phyloP scores from a whole-genome alignment of 2,329 filamentous ascomycete species.

The Aspergillus pseudonomiae region DNA sequence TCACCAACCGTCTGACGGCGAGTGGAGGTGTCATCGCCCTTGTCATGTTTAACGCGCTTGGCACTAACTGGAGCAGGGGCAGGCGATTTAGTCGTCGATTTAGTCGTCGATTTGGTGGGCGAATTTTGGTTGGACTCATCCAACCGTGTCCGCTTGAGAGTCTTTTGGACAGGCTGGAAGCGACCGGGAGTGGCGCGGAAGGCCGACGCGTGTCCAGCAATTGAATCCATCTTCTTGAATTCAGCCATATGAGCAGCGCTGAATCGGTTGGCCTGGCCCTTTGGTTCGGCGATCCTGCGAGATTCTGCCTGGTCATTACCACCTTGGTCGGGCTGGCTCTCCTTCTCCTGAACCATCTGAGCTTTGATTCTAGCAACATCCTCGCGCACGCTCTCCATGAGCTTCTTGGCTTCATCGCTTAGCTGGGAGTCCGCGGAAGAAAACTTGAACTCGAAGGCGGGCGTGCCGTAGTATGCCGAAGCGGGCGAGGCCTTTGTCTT shows the following conservation, averaged over 20 bases:
- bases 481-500: constrained; percentile 40
- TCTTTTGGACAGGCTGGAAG: constrained; percentile 43
- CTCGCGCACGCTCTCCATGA: constrained; percentile 69
- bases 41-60: constrained; percentile 72
- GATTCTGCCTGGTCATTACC: constrained; percentile 47
- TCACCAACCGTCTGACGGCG: constrained; percentile 47
- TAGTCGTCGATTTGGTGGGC: constrained; percentile 35
- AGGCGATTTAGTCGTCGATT: constrained; percentile 21
- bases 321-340: constrained; percentile 53
- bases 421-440: constrained; percentile 47
- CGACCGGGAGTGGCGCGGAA: constrained; percentile 57
- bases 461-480: constrained; percentile 43
- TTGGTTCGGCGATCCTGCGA: constrained; percentile 79
- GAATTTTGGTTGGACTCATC: constrained; percentile 56
- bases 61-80: constrained; percentile 47
- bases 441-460: constrained; percentile 52
- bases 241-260: constrained; percentile 83
- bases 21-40: constrained; percentile 70
- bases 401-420: constrained; percentile 55
- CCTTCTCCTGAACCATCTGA: constrained; percentile 65
- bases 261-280: constrained; percentile 75
- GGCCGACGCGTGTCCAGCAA: constrained; percentile 80
- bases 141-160: constrained; percentile 61
- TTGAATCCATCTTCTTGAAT: constrained; percentile 98
- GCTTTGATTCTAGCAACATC: constrained; percentile 73